Percentiles rank a stretch among this genome's conserved stretches.
phyloP scores from a whole-genome alignment of 192 early-diverging fungal species.

The Jimgerdemannia flammicorona region DNA sequence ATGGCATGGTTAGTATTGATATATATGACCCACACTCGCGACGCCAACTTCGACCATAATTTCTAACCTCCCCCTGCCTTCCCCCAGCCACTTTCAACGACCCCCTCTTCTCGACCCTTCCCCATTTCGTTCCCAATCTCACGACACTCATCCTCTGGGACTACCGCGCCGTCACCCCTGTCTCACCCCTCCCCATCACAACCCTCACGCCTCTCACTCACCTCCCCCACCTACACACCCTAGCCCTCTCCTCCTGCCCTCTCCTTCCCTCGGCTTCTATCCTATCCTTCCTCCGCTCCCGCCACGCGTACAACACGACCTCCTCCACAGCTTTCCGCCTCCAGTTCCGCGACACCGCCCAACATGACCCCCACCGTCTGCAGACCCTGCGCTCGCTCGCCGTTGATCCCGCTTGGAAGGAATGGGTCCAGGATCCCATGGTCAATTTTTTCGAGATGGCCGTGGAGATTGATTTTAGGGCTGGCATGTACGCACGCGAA shows the following conservation, averaged over 20 bases:
- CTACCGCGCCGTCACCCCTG: not conserved
- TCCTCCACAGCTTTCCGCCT: not conserved
- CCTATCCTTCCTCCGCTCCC: not conserved
- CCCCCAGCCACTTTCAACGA: not conserved
- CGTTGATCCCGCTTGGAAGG: not conserved
- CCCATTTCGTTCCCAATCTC: not conserved
- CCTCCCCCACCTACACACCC: not conserved
- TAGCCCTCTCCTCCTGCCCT: not conserved
- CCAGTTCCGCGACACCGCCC: not conserved
- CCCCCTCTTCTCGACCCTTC: not conserved
- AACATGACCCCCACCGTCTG: not conserved
- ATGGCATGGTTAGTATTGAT: not conserved
- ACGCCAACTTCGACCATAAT: not conserved
- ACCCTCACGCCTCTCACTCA: not conserved
- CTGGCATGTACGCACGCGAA: not conserved
- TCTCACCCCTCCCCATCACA: not conserved
- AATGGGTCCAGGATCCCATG: not conserved
- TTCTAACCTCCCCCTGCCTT: not conserved
- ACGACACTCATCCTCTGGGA: not conserved
- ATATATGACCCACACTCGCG: not conserved
- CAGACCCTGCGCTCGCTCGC: not conserved
- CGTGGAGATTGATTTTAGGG: not conserved
- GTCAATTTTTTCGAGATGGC: not conserved
- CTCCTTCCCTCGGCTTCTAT: not conserved
- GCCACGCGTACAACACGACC: not conserved